These are phyloP conservation scores for Rhazya stricta DNA, from an alignment of 257 asterid species.

Conservation along the genomic window DNA sequence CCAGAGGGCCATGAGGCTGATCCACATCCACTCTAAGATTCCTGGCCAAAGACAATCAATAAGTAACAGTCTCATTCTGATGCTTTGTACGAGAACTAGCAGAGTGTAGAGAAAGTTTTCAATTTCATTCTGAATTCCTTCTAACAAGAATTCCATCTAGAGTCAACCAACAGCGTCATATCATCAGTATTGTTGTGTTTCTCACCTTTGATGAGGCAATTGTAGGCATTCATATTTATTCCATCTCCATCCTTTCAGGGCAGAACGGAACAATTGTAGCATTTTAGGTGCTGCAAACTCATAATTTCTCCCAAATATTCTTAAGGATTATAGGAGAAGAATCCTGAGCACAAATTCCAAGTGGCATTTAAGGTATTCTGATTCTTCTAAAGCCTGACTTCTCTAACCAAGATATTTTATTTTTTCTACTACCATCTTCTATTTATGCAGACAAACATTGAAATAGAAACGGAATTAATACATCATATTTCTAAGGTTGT, in stretches of 20 bases:
- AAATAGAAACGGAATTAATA: background rate
- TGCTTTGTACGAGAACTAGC: background rate
- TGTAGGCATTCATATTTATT: background rate
- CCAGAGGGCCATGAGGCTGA: slow-evolving; percentile 39
- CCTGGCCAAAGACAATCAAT: slow-evolving; percentile 40
- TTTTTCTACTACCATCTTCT: background rate
- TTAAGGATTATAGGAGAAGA: background rate
- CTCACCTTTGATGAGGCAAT: background rate
- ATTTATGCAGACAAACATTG: background rate
- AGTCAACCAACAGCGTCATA: background rate
- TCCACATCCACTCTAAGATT: slow-evolving; percentile 67
- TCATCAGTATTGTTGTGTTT: background rate
- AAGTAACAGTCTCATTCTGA: background rate
- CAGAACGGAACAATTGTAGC: background rate
- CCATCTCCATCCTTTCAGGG: background rate
- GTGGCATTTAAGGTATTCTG: background rate
- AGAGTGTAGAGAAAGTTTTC: background rate
- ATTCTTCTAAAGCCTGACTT: slow-evolving; percentile 1
- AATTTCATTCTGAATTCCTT: background rate
- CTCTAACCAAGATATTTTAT: background rate
- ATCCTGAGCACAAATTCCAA: background rate
- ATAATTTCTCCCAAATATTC: background rate
- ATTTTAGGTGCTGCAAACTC: background rate
- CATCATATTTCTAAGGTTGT: background rate
- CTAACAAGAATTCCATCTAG: background rate